phyloP scores from a whole-genome alignment of 371 early-diverging fungal genomes.

The Rhizopus delemar region DNA sequence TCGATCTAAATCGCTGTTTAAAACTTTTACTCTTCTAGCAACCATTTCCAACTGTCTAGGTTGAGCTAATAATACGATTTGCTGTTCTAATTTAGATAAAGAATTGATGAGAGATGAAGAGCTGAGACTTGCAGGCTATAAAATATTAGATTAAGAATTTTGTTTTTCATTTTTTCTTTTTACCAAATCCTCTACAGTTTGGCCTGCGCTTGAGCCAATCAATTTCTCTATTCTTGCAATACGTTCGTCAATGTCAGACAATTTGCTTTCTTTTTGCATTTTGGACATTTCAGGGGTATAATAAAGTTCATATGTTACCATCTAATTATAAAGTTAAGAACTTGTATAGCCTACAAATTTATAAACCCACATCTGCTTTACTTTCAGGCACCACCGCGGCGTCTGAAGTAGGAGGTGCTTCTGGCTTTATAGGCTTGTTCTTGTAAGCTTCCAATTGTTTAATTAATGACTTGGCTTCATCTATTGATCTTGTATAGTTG shows the following conservation, averaged over 20 bases:
- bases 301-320: conserved; percentile 76
- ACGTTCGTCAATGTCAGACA: conserved; percentile 75
- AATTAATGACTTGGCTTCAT: conserved; percentile 63
- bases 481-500: conserved; percentile 40
- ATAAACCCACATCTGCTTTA: not conserved
- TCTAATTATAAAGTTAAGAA: conserved; percentile 24
- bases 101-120: conserved; percentile 62
- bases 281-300: conserved; percentile 72
- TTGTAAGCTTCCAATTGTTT: conserved; percentile 70
- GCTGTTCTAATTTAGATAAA: conserved; percentile 77
- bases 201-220: conserved; percentile 71
- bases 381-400: not conserved
- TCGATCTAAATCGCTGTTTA: conserved; percentile 74
- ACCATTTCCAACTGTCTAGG: conserved; percentile 80
- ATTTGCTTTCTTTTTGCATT: conserved; percentile 59
- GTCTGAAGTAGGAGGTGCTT: not conserved
- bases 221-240: conserved; percentile 77
- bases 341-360: not conserved
- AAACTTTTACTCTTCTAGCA: conserved; percentile 67
- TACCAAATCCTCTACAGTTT: conserved; percentile 56
- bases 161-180: conserved; percentile 1
- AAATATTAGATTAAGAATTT: not conserved
- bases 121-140: conserved; percentile 42
- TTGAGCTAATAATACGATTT: conserved; percentile 75
- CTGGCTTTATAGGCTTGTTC: conserved; percentile 12